A percentile compares a stretch with the other conserved stretches of the same genome.
These are phyloP conservation scores for Pseudogymnoascus sp. DNA, from an alignment of 2,329 filamentous ascomycete species.

Conservation along the genomic window DNA sequence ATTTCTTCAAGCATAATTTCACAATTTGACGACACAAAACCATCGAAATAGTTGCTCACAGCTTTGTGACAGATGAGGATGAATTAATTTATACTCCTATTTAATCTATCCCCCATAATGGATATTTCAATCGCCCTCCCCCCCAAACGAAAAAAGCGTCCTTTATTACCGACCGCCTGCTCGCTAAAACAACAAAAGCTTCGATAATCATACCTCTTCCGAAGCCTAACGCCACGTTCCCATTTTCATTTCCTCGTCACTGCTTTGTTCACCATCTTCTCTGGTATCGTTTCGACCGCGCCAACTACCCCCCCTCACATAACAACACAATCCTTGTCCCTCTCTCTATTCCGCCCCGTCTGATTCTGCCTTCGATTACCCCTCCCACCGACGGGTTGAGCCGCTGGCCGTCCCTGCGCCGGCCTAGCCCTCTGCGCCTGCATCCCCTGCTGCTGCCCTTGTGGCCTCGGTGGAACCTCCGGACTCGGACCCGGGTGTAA, in stretches of 20 bases:
- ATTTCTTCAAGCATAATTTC: neutral
- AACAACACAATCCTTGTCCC: conserved; percentile 38
- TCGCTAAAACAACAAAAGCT: neutral
- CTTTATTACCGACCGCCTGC: neutral
- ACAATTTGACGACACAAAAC: neutral
- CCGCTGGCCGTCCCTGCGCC: neutral
- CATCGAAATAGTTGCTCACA: neutral
- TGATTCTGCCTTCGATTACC: neutral
- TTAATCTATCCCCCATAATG: neutral
- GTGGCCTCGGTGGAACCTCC: conserved; percentile 13
- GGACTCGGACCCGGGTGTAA: conserved; percentile 31
- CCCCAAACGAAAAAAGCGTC: neutral
- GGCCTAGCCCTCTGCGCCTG: neutral
- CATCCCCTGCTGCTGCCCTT: conserved; percentile 17
- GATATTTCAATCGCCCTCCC: neutral
- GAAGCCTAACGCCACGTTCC: neutral
- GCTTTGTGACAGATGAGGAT: neutral
- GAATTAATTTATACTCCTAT: neutral
- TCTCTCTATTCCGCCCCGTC: conserved; percentile 19
- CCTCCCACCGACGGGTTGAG: neutral
- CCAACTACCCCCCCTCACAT: conserved; percentile 33
- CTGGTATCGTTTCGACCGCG: neutral
- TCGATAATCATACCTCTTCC: neutral
- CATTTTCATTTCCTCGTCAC: neutral
- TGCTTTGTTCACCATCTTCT: neutral